Percentiles rank a stretch among this genome's conserved stretches.
Evolutionary conservation across 177 flowering plant species (phyloP).

Genomic region (Vitis hybrid): DNA sequence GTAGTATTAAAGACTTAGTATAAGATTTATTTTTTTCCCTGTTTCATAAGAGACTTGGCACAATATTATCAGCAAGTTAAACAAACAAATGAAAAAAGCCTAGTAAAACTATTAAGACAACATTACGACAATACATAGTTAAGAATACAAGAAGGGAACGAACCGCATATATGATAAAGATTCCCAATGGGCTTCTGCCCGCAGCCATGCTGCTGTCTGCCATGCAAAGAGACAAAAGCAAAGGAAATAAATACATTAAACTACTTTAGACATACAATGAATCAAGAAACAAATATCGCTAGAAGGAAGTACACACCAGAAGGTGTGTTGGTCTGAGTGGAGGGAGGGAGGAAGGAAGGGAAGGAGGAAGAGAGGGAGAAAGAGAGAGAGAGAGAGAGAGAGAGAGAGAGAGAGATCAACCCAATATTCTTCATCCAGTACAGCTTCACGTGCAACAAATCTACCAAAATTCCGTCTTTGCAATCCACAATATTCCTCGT

Average conservation of each 20-base stretch:
- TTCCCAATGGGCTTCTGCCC: slow-evolving; percentile 74
- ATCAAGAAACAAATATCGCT: neutral
- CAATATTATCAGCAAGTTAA: neutral
- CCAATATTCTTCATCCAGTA: slow-evolving; percentile 75
- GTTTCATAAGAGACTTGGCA: neutral
- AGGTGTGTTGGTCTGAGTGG: too few relatives aligned
- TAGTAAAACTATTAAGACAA: neutral
- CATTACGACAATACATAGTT: neutral
- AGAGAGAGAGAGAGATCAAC: slow-evolving; percentile 26
- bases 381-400: too few relatives aligned
- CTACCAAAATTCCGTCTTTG: slow-evolving; percentile 46
- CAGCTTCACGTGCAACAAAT: slow-evolving; percentile 58
- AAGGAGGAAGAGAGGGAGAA: too few relatives aligned
- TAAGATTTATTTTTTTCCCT: neutral
- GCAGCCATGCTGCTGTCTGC: slow-evolving; percentile 77
- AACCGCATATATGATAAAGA: slow-evolving; percentile 52
- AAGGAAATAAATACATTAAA: slow-evolving; percentile 16
- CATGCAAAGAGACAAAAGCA: slow-evolving; percentile 18
- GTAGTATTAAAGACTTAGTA: neutral
- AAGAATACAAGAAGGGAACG: slow-evolving; percentile 14
- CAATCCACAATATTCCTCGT: slow-evolving; percentile 35
- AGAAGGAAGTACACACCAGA: neutral
- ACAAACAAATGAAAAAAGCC: neutral
- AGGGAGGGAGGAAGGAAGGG: too few relatives aligned
- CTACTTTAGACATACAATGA: neutral